Percentiles rank a stretch among this genome's conserved stretches.
Evolutionary conservation across 1,284 basidiomycete species (phyloP).

Genomic region (Limonomyces culmigenus): DNA sequence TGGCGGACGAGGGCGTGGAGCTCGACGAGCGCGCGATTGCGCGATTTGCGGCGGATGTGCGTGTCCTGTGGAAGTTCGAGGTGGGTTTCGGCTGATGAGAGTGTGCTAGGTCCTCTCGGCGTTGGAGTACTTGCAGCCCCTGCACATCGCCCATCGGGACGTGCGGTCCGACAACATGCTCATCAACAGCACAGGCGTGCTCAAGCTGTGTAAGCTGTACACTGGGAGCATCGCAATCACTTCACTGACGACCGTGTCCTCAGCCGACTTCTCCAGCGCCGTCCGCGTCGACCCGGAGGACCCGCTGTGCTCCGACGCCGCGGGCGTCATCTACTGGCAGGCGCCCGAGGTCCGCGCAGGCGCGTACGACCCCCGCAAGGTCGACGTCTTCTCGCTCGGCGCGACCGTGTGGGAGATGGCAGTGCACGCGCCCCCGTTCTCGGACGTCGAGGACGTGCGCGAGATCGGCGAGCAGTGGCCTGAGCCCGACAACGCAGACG

Average conservation of each 20-base stretch:
- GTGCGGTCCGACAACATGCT: slow-evolving; percentile 66
- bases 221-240: neutral
- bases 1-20: slow-evolving; percentile 39
- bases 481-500: slow-evolving; percentile 33
- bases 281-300: slow-evolving; percentile 31
- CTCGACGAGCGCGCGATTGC: slow-evolving; percentile 50
- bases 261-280: slow-evolving; percentile 66
- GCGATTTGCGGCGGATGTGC: slow-evolving; percentile 55
- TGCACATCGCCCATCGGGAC: slow-evolving; percentile 60
- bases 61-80: no score
- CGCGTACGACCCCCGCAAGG: slow-evolving; percentile 53
- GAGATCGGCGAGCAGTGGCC: slow-evolving; percentile 48
- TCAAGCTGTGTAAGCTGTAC: slow-evolving; percentile 51
- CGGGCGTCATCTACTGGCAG: slow-evolving; percentile 67
- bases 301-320: slow-evolving; percentile 33
- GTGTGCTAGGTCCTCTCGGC: slow-evolving; percentile 42
- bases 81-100: no score
- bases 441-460: slow-evolving; percentile 27
- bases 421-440: slow-evolving; percentile 56
- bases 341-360: slow-evolving; percentile 28
- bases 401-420: slow-evolving; percentile 73
- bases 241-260: slow-evolving; percentile 3
- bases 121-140: slow-evolving; percentile 40
- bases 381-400: slow-evolving; percentile 68
- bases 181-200: slow-evolving; percentile 41